Evolutionary conservation across 768 basidiomycete species (phyloP), one percentile per base, ranked within the genome.

Genomic region (Naganishia vishniacii): DNA sequence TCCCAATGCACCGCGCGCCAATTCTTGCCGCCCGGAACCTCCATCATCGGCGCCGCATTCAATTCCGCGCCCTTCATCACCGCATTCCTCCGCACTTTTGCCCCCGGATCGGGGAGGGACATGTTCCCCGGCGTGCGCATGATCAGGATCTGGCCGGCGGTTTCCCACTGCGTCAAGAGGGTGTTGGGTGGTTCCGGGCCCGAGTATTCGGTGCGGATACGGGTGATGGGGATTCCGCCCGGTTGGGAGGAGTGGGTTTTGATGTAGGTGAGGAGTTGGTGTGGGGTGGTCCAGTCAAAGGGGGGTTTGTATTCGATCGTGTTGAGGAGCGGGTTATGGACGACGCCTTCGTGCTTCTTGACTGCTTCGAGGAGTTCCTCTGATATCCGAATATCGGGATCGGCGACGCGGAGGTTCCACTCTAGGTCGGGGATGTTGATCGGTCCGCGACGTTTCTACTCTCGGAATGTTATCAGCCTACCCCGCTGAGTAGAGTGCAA

Each of bases 141-240:
- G 65, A 67, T 67, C 16, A 67, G 61, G 51, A 67, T 45, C 29
- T 67, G 62, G n/a, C 65, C 65, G 40, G 62, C 23, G 4, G 26
- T 23, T 63, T 67, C 65, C 65, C 65, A 67, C 3, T 44, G 12
- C 13, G 25, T 23, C 26, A 67, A 56, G 20, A 66, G 65, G 44
- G 34, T 44, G 37, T 58, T 46, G 1, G n/a, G 29, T 18, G 16
- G 53, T 29, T 51, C 40, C n/a, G 34, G 34, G 13, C 62, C 62
- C 20, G 53, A 34, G 53, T 58, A 64, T 53, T 58, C 45, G 13
- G 53, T 46, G 29, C 53, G 47, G 41, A 66, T 61, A 13, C 46
- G 42, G 47, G 61, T 37, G 34, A 66, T 61, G 42, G 59, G 48
- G 32, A 66, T 51, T 18, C 65, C 65, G 48, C 65, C 65, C 12